A percentile compares a stretch with the other conserved stretches of the same genome.
Conservation (phyloP, 1,139 yeast species). For the Lodderomyces beijingensis region DNA sequence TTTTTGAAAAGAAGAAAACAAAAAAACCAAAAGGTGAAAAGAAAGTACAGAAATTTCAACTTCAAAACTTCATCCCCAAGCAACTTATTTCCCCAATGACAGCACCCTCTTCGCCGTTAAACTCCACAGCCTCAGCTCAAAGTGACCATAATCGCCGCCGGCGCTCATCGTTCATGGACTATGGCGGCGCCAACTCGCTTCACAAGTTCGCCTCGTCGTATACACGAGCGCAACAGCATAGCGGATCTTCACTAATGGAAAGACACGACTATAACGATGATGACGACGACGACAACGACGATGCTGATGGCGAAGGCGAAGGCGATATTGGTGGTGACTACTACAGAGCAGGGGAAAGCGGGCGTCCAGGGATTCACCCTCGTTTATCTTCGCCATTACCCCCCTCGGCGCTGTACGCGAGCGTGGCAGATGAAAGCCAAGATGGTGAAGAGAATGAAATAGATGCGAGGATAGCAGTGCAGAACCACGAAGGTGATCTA, state of each 20-base stretch:
- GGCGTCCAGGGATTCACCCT: not conserved
- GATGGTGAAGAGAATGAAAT: not conserved
- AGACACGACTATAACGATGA: conserved; percentile 1
- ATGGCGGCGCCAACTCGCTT: conserved; percentile 61
- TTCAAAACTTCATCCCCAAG: too few species aligned
- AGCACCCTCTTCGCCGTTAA: too few species aligned
- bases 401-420: too few species aligned
- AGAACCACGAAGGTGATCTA: not conserved
- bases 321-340: not conserved
- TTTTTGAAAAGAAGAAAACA: too few species aligned
- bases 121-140: too few species aligned
- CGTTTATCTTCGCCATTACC: too few species aligned
- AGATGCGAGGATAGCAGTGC: not conserved
- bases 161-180: conserved; percentile 23
- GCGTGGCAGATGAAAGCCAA: not conserved
- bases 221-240: conserved; percentile 66
- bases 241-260: conserved; percentile 25
- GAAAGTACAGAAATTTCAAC: too few species aligned
- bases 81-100: too few species aligned
- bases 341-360: not conserved
- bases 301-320: not conserved
- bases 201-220: conserved; percentile 76
- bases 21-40: too few species aligned
- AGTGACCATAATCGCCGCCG: too few species aligned
- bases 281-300: not conserved